Base-by-base conservation (phyloP, 768 basidiomycete species). In the Naganishia onofrii region DNA sequence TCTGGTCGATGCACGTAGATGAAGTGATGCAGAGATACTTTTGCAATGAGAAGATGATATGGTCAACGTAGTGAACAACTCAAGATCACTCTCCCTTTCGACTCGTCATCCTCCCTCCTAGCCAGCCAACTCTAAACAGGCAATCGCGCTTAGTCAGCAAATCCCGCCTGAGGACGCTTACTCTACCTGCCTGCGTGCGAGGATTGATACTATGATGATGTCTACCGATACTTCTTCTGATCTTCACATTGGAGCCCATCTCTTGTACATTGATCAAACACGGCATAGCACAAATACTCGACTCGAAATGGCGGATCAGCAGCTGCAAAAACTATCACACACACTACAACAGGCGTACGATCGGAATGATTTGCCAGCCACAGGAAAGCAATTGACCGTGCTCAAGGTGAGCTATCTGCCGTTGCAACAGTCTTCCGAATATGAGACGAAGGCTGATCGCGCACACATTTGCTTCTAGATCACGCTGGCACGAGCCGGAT, bases 401-500 rank as follows among this genome's bases (percentile, higher is more conserved):
- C 36, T 56, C 69, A 70, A 70, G 63, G 69, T 70, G 19, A 19
- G 69, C 44, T 44, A 26, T 29, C 15, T 28, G 8, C 42, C 5
- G 2, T 5, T 8, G 54, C 44, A 46, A 26, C 6, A 1, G 15
- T n/a, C 48, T 23, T n/a, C 23, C 6, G 15, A 7, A 21, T 3
- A 51, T 23, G 48, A 1, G 23, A 21, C 15, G 48, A 3, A 23
- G 7, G n/a, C 51, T 57, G 69, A 56, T 56, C 46, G 29, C n/a
- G 1, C 19, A 48, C 8, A 44, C n/a, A 36, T 21, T 34, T 46
- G 38, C 6, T 2, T 38, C 10, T 75, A 93, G 92, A 84, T 92
- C 74, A 88, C 88, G 38, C 82, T 94, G 60, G 89, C 90, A 76
- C 86, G 91, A 77, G 84, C 87, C 15, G 90, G 90, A 34, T 83